phyloP scores from a whole-genome alignment of 2,329 filamentous ascomycete genomes.

The Aureobasidium sp. region DNA sequence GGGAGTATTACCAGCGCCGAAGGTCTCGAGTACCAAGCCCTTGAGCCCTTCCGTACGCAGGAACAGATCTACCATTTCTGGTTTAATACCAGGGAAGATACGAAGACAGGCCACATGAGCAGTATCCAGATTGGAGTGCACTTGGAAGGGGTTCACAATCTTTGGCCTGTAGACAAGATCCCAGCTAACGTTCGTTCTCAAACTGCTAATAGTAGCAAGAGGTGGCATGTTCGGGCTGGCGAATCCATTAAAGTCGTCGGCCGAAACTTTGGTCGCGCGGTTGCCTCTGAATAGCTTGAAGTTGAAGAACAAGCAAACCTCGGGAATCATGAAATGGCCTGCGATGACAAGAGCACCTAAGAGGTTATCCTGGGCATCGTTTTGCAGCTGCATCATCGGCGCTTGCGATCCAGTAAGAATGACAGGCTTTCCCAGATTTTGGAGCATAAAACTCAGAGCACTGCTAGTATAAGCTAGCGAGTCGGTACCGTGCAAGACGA shows the following conservation, averaged over 20 bases:
- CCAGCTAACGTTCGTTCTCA: constrained; percentile 78
- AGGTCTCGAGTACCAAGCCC: constrained; percentile 82
- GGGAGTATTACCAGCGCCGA: constrained; percentile 87
- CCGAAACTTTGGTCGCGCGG: constrained; percentile 78
- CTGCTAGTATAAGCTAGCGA: constrained; percentile 82
- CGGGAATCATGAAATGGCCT: constrained; percentile 85
- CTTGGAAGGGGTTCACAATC: constrained; percentile 63
- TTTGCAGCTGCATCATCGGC: constrained; percentile 84
- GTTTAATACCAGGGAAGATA: constrained; percentile 86
- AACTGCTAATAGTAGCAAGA: constrained; percentile 71
- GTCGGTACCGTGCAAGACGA: constrained; percentile 85
- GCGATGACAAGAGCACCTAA: constrained; percentile 83
- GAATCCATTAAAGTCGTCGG: constrained; percentile 81
- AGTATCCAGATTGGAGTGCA: constrained; percentile 71
- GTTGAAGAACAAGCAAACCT: constrained; percentile 91
- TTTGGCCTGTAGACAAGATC: constrained; percentile 67
- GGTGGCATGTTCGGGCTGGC: constrained; percentile 80
- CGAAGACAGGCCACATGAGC: constrained; percentile 84
- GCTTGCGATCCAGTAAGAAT: constrained; percentile 67
- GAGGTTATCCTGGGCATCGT: constrained; percentile 85
- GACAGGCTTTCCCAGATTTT: constrained; percentile 84
- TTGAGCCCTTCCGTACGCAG: constrained; percentile 67
- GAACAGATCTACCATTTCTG: constrained; percentile 87
- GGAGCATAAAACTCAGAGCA: constrained; percentile 87
- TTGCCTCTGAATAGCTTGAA: constrained; percentile 86